Base-by-base conservation (phyloP, 495 filamentous ascomycete genomes). In the Trichoderma asperelloides region DNA sequence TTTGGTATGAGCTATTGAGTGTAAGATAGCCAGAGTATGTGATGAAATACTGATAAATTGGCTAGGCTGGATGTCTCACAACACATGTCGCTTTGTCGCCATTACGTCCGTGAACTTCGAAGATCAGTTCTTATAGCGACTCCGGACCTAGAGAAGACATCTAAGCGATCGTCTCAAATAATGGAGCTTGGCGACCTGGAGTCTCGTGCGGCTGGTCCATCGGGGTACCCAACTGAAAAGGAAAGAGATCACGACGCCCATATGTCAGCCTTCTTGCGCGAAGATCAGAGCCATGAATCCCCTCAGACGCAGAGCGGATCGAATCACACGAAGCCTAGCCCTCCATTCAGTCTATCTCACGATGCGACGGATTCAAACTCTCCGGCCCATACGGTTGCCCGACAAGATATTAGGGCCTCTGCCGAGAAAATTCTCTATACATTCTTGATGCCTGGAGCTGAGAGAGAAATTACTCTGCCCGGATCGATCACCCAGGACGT, bases 371-470 rank as follows among this genome's bases (percentile, higher is more conserved):
- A 88, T 64, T 91, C 88, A 0, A 88, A 88, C 69, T 96, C 93
- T 1, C 91, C 93, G 1, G 86, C 86, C 12, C 91, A 96, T 71
- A 91, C 90, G 0, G 92, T 97, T 18, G 86, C 88, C 4, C 86
- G 95, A 21, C 83, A 88, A 28, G 95, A 98, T 73, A 92, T 98
- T 65, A 85, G 92, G 66, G 90, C 91, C 28, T 97, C 92, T 23
- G 96, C 96, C 0, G 94, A 98, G 76, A 97, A 96, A 83, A 96
- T 98, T 51, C 87, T 98, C 28, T 98, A 96, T 78, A 97, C 93
- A 0, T 98, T 90, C 76, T 81, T 98, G 8, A 86, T 98, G 7
- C 92, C 91, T 0, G 93, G 93, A 30, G 88, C 96, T 0, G 96
- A 98, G 78, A 87, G 95, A 67, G 95, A 98, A 78, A 97, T 98